Evolutionary conservation across 805 yeast genomes (phyloP), one percentile per base, ranked within the genome.

Genomic region (Kodamaea hsintzibuensis): DNA sequence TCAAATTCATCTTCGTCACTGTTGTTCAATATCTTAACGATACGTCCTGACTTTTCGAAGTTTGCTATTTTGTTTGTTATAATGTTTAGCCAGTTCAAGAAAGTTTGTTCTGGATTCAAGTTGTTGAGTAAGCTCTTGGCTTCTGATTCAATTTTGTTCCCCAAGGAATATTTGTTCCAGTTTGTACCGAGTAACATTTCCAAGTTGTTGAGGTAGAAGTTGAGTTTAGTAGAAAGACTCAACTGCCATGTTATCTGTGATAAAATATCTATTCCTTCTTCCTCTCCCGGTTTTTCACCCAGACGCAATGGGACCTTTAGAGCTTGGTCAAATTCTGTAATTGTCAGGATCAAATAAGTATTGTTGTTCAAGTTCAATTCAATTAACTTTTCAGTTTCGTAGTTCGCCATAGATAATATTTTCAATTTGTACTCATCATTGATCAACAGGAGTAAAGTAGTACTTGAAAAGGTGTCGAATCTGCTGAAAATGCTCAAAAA

Each of bases 91-190:
- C 53, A 50, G 10, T 39, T 19, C 18, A n/a, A 14, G 37, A 45
- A 50, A 16, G 39, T 43, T 3, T n/a, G 16, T 13, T 50, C 53
- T 7, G 49, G 50, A 13, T 44, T 39, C 43, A 50, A 50, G 17
- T 2, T 39, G 6, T 22, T 39, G 22, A 45, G 40, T 2, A 25
- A 22, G 7, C 44, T 27, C 10, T 38, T 39, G 3, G 46, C 38
- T 55, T 83, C 89, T 1, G 72, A 65, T 9, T 79, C 72, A 0
- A 93, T 79, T 56, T 79, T 81, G 50, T 77, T 79, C 0, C 97
- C 97, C 12, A 65, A 44, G 1, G 78, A 67, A 56, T 68, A 76
- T 47, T 71, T 67, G 42, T 61, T 60, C 80, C 80, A 76, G 39
- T 65, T 67, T 2, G 50, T 46, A 0, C 80, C 80, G 18, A 73